Evolutionary conservation across 1,139 yeast genomes (phyloP).

Genomic region (Scheffersomyces cryptocercus): DNA sequence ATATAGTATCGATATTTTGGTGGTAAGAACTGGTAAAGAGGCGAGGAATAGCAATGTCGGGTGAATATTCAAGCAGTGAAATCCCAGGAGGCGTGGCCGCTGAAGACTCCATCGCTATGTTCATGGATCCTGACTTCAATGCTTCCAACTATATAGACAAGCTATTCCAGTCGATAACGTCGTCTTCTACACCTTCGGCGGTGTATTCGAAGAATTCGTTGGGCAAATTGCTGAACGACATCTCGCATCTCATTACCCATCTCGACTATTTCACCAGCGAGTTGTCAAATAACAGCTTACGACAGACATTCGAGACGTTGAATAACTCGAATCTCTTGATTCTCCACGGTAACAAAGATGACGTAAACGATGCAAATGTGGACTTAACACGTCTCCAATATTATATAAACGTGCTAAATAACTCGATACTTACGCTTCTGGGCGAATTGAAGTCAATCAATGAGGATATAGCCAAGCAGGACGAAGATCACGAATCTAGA

Average conservation of each 20-base stretch:
- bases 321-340: slow-evolving; percentile 19
- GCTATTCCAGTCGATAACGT: slow-evolving; percentile 28
- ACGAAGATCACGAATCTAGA: slow-evolving; percentile 20
- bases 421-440: slow-evolving; percentile 56
- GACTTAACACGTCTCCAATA: slow-evolving; percentile 57
- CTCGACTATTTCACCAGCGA: slow-evolving; percentile 63
- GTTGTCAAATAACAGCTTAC: slow-evolving; percentile 47
- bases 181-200: neutral
- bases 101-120: slow-evolving; percentile 28
- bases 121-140: slow-evolving; percentile 42
- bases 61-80: neutral
- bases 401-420: slow-evolving; percentile 58
- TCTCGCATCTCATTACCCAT: slow-evolving; percentile 51
- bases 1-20: no score
- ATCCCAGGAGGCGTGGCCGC: neutral
- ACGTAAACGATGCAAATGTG: slow-evolving; percentile 15
- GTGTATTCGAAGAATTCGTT: slow-evolving; percentile 12
- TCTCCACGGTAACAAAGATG: slow-evolving; percentile 4
- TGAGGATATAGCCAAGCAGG: slow-evolving; percentile 9
- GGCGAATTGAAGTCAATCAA: slow-evolving; percentile 42
- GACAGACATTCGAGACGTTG: slow-evolving; percentile 45
- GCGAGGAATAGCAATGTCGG: neutral
- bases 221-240: slow-evolving; percentile 28
- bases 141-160: slow-evolving; percentile 41
- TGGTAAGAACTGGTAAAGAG: no score